A percentile compares a stretch with the other conserved stretches of the same genome.
Evolutionary conservation across 495 filamentous ascomycete genomes (phyloP).

Genomic region (Penicillium robsamsonii): DNA sequence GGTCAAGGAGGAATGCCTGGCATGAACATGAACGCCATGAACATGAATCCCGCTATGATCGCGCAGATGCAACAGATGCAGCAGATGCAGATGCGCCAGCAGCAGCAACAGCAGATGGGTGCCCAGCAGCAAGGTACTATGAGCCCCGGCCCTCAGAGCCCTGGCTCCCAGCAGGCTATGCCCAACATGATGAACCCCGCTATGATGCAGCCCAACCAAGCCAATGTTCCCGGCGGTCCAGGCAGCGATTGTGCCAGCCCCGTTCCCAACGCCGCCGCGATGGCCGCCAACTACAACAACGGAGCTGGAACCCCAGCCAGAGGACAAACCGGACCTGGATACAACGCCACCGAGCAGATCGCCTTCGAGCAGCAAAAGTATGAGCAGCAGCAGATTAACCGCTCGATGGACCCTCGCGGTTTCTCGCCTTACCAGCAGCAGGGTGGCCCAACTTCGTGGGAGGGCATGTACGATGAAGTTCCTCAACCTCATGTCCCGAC

Average conservation of each 20-base stretch:
- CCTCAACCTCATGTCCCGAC: conserved; percentile 73
- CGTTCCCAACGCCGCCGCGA: conserved; percentile 9
- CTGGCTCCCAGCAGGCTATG: conserved; percentile 38
- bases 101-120: conserved; percentile 44
- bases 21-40: conserved; percentile 70
- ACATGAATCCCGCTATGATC: conserved; percentile 82
- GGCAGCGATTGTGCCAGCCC: conserved; percentile 19
- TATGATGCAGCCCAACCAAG: conserved; percentile 68
- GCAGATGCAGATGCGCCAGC: conserved; percentile 50
- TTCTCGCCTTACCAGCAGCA: conserved; percentile 53
- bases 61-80: conserved; percentile 76
- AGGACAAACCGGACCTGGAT: conserved; percentile 48
- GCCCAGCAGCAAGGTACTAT: conserved; percentile 44
- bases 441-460: conserved; percentile 79
- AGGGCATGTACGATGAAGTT: conserved; percentile 99
- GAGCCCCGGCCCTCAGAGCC: conserved; percentile 48
- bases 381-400: conserved; percentile 65
- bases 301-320: conserved; percentile 10
- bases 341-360: conserved; percentile 73
- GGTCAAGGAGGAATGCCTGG: conserved; percentile 46
- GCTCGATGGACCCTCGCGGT: conserved; percentile 43
- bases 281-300: conserved; percentile 29
- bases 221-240: conserved; percentile 15
- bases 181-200: conserved; percentile 56
- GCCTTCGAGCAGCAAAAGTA: conserved; percentile 89